Conservation (phyloP, 176 grass and related monocot genomes). For the Raddia guianensis region DNA sequence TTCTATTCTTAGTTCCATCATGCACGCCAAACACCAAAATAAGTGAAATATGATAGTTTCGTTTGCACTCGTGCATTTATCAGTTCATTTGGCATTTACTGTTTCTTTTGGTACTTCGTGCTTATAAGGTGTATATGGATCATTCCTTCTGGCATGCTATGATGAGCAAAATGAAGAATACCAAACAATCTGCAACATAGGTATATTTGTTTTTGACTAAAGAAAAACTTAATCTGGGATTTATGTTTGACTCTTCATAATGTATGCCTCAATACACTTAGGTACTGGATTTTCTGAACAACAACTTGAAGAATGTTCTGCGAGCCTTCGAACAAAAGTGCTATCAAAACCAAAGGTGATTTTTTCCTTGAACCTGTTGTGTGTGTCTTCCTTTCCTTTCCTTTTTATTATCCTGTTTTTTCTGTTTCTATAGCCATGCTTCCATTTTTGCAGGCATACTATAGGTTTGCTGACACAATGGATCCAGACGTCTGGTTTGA, state of each 20-base stretch:
- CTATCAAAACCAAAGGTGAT: slow-evolving; percentile 87
- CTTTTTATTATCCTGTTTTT: not conserved
- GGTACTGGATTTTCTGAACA: slow-evolving; percentile 98
- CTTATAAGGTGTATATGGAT: slow-evolving; percentile 87
- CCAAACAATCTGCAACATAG: slow-evolving; percentile 97
- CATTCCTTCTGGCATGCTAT: slow-evolving; percentile 91
- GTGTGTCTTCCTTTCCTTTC: slow-evolving; percentile 15
- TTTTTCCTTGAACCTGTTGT: slow-evolving; percentile 22
- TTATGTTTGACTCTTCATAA: slow-evolving; percentile 16
- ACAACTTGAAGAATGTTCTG: slow-evolving; percentile 83
- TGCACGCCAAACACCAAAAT: slow-evolving; percentile 2
- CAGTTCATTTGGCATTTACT: slow-evolving; percentile 3
- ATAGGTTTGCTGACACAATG: slow-evolving; percentile 85
- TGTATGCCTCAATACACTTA: slow-evolving; percentile 39
- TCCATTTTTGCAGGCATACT: slow-evolving; percentile 72
- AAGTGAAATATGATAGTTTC: not conserved
- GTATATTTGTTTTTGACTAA: slow-evolving; percentile 36
- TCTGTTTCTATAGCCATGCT: not conserved
- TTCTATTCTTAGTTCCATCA: not conserved
- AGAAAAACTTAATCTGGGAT: not conserved
- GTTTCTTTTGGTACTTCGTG: slow-evolving; percentile 32
- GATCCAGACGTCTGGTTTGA: slow-evolving; percentile 97
- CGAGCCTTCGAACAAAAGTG: slow-evolving; percentile 84
- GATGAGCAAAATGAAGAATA: slow-evolving; percentile 97
- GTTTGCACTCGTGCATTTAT: not conserved